Conservation (phyloP, 2,329 filamentous ascomycete genomes). For the Plectosphaerella plurivora region DNA sequence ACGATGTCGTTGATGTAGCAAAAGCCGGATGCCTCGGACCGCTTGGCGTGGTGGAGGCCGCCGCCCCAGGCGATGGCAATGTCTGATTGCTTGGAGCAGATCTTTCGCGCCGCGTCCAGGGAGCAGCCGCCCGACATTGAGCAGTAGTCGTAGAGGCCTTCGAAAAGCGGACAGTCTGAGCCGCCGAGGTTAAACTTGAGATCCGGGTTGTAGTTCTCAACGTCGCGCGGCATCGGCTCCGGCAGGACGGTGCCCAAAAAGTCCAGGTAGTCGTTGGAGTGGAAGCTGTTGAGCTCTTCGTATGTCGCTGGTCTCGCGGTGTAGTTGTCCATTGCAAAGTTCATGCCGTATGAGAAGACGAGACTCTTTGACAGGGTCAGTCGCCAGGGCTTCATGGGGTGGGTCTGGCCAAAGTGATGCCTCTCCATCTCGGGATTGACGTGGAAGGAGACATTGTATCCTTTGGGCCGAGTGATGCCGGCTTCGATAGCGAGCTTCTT, state of each 20-base stretch:
- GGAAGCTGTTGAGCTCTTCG: slow-evolving; percentile 83
- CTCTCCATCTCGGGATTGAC: slow-evolving; percentile 92
- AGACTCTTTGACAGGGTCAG: slow-evolving; percentile 92
- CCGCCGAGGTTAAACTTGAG: slow-evolving; percentile 80
- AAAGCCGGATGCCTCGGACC: slow-evolving; percentile 88
- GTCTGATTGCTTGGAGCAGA: slow-evolving; percentile 81
- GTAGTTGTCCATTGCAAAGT: slow-evolving; percentile 95
- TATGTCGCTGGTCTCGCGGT: slow-evolving; percentile 77
- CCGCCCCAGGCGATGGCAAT: slow-evolving; percentile 98
- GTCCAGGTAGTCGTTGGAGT: slow-evolving; percentile 84
- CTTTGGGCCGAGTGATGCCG: slow-evolving; percentile 74
- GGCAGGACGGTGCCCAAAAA: slow-evolving; percentile 74
- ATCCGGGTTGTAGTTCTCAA: slow-evolving; percentile 59
- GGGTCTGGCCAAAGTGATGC: slow-evolving; percentile 93
- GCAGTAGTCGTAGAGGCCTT: slow-evolving; percentile 92
- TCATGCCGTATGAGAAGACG: slow-evolving; percentile 91
- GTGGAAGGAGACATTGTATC: slow-evolving; percentile 91
- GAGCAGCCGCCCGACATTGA: slow-evolving; percentile 89
- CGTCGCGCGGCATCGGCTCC: slow-evolving; percentile 57
- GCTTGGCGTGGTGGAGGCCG: slow-evolving; percentile 93
- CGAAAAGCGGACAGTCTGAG: slow-evolving; percentile 94
- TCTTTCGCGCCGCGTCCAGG: slow-evolving; percentile 84
- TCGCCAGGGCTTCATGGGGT: slow-evolving; percentile 99
- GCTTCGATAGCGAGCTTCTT: slow-evolving; percentile 54
- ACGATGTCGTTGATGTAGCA: slow-evolving; percentile 99